A percentile compares a stretch with the other conserved stretches of the same genome.
These are phyloP conservation scores for Globisporangium echinulatum DNA, from an alignment of 352 stramenopile genomes.

Conservation along the genomic window DNA sequence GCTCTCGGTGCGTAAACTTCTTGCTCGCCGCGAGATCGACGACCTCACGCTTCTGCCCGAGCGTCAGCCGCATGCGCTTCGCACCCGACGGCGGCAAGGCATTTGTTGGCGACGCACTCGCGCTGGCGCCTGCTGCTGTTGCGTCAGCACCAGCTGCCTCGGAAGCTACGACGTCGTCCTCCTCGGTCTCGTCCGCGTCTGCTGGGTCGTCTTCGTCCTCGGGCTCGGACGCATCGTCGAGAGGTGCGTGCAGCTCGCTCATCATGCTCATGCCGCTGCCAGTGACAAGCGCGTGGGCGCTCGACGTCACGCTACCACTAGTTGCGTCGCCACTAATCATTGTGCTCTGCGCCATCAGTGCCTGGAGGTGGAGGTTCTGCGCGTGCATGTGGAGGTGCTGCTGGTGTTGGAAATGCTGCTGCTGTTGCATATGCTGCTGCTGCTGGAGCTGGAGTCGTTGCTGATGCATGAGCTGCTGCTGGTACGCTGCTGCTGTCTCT, in stretches of 20 bases:
- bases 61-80: slow-evolving; percentile 67
- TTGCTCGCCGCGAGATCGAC: slow-evolving; percentile 78
- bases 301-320: slow-evolving; percentile 6
- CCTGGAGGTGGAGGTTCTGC: slow-evolving; percentile 15
- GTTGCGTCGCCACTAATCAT: slow-evolving; percentile 2
- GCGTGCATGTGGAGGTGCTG: slow-evolving; percentile 6
- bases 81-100: slow-evolving; percentile 12
- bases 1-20: slow-evolving; percentile 80
- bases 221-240: slow-evolving; percentile 11
- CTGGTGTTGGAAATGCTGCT: slow-evolving; percentile 2
- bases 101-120: not conserved
- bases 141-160: not conserved
- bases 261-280: slow-evolving; percentile 2
- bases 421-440: not conserved
- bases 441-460: not conserved
- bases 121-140: not conserved
- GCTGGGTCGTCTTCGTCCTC: slow-evolving; percentile 12
- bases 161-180: slow-evolving; percentile 1
- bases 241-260: slow-evolving; percentile 21
- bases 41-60: slow-evolving; percentile 83
- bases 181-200: slow-evolving; percentile 9
- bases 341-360: slow-evolving; percentile 13
- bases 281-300: slow-evolving; percentile 1
- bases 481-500: not conserved
- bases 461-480: too few relatives aligned